Conservation (phyloP, 23 red algal species). For the Cyanidioschyzon merolae region DNA sequence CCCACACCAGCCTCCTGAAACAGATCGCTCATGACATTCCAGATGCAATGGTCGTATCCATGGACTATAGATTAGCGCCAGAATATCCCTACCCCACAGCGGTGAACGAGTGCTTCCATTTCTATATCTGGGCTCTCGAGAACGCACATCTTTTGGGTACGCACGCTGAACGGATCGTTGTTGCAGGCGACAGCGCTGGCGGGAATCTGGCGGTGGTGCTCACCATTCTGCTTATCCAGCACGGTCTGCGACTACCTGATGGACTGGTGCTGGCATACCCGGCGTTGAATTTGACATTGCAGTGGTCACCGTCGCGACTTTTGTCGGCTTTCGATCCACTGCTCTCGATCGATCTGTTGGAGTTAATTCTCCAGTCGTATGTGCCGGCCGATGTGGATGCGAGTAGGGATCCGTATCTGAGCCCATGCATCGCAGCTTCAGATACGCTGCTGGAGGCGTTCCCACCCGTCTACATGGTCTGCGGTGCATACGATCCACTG, state of each 20-base stretch:
- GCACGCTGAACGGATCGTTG: conserved; percentile 45
- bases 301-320: conserved; percentile 81
- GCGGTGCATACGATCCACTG: conserved; percentile 60
- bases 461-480: conserved; percentile 41
- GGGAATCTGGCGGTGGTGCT: conserved; percentile 76
- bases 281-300: conserved; percentile 47
- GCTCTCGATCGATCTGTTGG: conserved; percentile 53
- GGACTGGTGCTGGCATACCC: conserved; percentile 79
- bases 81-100: conserved; percentile 64
- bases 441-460: conserved; percentile 29
- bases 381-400: conserved; percentile 28
- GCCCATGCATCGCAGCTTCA: conserved; percentile 31
- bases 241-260: conserved; percentile 53
- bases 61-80: conserved; percentile 88
- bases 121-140: conserved; percentile 59
- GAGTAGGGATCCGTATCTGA: conserved; percentile 31
- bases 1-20: conserved; percentile 54
- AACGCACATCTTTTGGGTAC: conserved; percentile 38
- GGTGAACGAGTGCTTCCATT: conserved; percentile 39
- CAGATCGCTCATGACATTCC: conserved; percentile 56
- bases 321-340: conserved; percentile 83
- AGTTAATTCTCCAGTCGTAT: conserved; percentile 70
- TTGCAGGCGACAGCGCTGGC: conserved; percentile 77
- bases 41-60: conserved; percentile 70
- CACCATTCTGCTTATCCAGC: conserved; percentile 28